A percentile compares a stretch with the other conserved stretches of the same genome.
Evolutionary conservation across 768 basidiomycete genomes (phyloP).

Genomic region (Saitozyma sp.): DNA sequence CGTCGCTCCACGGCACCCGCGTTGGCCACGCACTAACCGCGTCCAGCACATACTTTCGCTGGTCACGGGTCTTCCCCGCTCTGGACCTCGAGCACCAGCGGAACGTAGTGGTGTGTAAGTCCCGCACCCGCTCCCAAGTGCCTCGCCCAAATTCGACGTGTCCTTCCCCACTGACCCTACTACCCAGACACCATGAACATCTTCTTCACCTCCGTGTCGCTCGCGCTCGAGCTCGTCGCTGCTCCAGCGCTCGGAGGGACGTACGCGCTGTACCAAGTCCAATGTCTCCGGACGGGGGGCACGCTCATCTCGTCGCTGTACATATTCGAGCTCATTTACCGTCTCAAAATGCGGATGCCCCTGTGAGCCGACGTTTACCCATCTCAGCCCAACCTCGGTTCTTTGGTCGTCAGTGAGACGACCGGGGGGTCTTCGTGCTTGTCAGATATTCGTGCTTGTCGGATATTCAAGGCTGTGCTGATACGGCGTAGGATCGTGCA

Average conservation of each 20-base stretch:
- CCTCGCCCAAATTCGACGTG: not conserved
- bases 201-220: slow-evolving; percentile 29
- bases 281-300: slow-evolving; percentile 20
- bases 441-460: too few species aligned
- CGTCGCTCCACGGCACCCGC: too few species aligned
- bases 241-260: slow-evolving; percentile 20
- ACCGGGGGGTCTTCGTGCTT: too few species aligned
- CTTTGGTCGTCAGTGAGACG: not conserved
- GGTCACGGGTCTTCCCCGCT: slow-evolving; percentile 6
- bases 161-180: not conserved
- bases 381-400: not conserved
- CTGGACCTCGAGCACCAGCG: slow-evolving; percentile 24
- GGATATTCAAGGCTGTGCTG: too few species aligned
- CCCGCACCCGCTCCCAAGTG: not conserved
- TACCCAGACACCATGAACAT: slow-evolving; percentile 32
- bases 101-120: slow-evolving; percentile 38
- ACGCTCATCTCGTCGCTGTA: slow-evolving; percentile 26
- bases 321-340: slow-evolving; percentile 34
- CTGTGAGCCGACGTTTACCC: too few species aligned
- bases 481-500: slow-evolving; percentile 22
- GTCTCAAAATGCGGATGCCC: slow-evolving; percentile 35
- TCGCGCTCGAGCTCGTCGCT: slow-evolving; percentile 28
- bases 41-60: slow-evolving; percentile 8
- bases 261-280: slow-evolving; percentile 23
- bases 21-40: too few species aligned